Evolutionary conservation across 306 rosid genomes (phyloP), one percentile per base, ranked within the genome.

Genomic region (Fragaria vesca): DNA sequence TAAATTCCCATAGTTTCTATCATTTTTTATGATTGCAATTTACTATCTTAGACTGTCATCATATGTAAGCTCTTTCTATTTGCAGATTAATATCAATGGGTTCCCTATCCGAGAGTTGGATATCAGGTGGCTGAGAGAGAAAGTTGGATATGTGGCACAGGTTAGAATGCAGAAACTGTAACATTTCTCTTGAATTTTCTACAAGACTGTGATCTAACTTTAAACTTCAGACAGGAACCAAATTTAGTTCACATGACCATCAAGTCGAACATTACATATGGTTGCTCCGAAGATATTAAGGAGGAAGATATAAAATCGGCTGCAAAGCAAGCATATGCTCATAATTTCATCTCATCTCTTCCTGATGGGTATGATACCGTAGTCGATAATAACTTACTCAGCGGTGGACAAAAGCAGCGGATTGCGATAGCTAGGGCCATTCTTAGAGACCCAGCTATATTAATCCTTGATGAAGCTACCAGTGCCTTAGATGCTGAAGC

Each of bases 351-450:
- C 71, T 78, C 77, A 48, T 81, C 85, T 78, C 83, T 83, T 32
- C 89, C 89, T 34, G 71, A 78, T 78, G 85, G 85, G n/a, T 86
- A 81, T 73, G 87, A 66, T 24, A 86, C 89, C n/a, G 45, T 83
- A 28, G 87, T 86, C 36, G 85, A 86, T 71, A 87, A 81, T 76
- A 83, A 83, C 68, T 71, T 83, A 30, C 85, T 86, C 18, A 86
- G 89, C 4, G 78, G 89, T 30, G 87, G 89, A 48, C 87, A 86
- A 84, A 86, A 86, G 82, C 89, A 86, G 80, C 83, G 87, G n/a
- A 86, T 86, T 4, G 87, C 87, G 26, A 81, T 86, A 71, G 87
- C 89, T 26, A 81, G 87, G 85, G 85, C 89, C 57, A 81, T 83
- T 81, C 81, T 86, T 69, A 81, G 89, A 86, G 72, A 86, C 76